Conservation (phyloP, 1,139 yeast genomes). For the Suhomyces anneliseae region DNA sequence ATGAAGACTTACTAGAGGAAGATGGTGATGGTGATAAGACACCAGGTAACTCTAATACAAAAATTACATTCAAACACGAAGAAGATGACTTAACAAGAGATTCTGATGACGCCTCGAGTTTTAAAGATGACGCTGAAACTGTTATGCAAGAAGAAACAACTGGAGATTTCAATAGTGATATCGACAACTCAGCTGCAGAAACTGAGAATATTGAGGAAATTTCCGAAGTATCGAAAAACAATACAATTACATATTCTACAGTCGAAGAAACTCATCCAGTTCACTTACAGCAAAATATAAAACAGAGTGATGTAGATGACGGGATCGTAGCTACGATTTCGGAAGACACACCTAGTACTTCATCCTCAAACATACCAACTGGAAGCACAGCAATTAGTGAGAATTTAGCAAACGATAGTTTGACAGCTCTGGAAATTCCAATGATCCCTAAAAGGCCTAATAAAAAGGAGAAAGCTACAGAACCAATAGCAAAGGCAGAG, state of each 20-base stretch:
- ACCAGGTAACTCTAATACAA: conserved; percentile 36
- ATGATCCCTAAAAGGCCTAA: conserved; percentile 3
- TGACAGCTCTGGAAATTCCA: neutral
- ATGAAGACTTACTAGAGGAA: neutral
- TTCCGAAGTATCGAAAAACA: no score
- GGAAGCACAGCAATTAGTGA: neutral
- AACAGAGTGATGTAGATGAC: no score
- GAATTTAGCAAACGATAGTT: neutral
- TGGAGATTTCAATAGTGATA: conserved; percentile 9
- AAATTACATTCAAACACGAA: conserved; percentile 33
- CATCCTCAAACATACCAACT: neutral
- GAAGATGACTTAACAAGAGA: conserved; percentile 18
- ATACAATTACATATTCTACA: no score
- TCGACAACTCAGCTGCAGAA: neutral
- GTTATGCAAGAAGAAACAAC: conserved; percentile 26
- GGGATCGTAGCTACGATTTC: no score
- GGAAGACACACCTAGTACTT: no score
- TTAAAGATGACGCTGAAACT: conserved; percentile 39
- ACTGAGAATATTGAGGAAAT: neutral
- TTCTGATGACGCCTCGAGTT: conserved; percentile 23
- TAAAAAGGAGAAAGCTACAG: neutral
- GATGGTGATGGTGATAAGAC: conserved; percentile 37
- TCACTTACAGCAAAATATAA: no score
- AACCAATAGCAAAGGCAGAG: no score
- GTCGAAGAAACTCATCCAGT: no score